Evolutionary conservation across 2,329 filamentous ascomycete species (phyloP).

Genomic region (Gliomastix tumulicola): DNA sequence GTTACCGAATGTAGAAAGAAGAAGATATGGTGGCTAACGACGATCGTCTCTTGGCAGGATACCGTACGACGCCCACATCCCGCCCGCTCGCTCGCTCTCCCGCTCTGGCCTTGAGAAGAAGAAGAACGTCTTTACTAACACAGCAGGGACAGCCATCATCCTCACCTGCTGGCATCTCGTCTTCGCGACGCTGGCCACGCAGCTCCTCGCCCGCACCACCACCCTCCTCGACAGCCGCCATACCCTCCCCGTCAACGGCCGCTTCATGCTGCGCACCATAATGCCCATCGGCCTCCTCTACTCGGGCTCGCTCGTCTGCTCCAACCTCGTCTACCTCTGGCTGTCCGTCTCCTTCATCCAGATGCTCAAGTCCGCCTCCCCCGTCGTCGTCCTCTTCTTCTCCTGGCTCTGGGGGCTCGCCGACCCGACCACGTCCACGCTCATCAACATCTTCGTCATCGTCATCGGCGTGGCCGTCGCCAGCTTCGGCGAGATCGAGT

Average conservation of each 20-base stretch:
- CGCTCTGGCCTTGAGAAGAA: neutral
- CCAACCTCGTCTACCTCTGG: slow-evolving; percentile 62
- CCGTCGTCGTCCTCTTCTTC: slow-evolving; percentile 58
- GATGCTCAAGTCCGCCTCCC: slow-evolving; percentile 64
- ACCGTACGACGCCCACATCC: neutral
- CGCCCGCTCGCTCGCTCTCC: neutral
- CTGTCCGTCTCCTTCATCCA: slow-evolving; percentile 63
- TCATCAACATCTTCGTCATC: slow-evolving; percentile 44
- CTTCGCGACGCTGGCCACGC: slow-evolving; percentile 60
- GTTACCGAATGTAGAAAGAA: no score
- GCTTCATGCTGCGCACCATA: slow-evolving; percentile 55
- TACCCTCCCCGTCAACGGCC: slow-evolving; percentile 52
- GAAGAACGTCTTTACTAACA: neutral
- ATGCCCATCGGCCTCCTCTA: slow-evolving; percentile 61
- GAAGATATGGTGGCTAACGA: no score
- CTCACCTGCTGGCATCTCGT: slow-evolving; percentile 63
- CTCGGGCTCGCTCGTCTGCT: slow-evolving; percentile 58
- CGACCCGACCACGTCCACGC: slow-evolving; percentile 33
- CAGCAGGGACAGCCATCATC: slow-evolving; percentile 36
- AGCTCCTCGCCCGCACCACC: slow-evolving; percentile 58
- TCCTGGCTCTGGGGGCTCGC: slow-evolving; percentile 54
- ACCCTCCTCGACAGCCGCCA: slow-evolving; percentile 56
- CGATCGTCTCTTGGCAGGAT: no score
- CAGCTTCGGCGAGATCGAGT: slow-evolving; percentile 59
- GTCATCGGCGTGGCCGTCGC: slow-evolving; percentile 45